Conservation (phyloP, 495 filamentous ascomycete genomes). For the Hypoxylon lenormandii region DNA sequence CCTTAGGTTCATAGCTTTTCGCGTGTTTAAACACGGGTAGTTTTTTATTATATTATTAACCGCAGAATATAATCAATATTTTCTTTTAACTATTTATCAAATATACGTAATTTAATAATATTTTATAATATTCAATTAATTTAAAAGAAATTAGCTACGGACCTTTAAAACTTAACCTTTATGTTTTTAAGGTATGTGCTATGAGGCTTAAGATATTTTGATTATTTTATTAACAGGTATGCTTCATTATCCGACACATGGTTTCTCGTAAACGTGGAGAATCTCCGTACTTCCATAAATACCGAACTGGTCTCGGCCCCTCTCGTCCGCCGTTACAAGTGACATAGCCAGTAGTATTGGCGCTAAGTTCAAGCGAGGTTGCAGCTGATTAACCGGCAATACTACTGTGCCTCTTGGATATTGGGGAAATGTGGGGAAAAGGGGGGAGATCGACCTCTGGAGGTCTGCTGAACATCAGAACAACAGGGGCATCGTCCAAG, state of each 20-base stretch:
- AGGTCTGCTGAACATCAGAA: constrained; percentile 20
- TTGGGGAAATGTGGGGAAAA: constrained; percentile 31
- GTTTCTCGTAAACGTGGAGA: not conserved
- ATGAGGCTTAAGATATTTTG: too few relatives aligned
- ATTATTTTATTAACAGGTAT: too few relatives aligned
- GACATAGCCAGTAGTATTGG: constrained; percentile 1
- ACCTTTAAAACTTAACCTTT: too few relatives aligned
- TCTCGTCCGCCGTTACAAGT: constrained; percentile 36
- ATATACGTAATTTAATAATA: too few relatives aligned
- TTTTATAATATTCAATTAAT: too few relatives aligned
- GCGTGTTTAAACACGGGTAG: too few relatives aligned
- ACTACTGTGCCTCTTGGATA: constrained; percentile 29
- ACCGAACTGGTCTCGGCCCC: constrained; percentile 31
- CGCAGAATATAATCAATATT: too few relatives aligned
- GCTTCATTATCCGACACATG: not conserved
- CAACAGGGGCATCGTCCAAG: constrained; percentile 11
- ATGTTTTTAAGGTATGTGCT: too few relatives aligned
- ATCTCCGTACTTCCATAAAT: constrained; percentile 16
- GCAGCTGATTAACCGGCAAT: constrained; percentile 37
- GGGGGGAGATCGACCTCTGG: constrained; percentile 6
- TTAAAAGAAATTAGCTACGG: too few relatives aligned
- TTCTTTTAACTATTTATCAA: too few relatives aligned
- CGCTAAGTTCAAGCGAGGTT: constrained; percentile 29
- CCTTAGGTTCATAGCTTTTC: too few relatives aligned
- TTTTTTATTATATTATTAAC: too few relatives aligned